Base-by-base conservation (phyloP, 768 basidiomycete genomes). In the Agaricus sinodeliciosus region DNA sequence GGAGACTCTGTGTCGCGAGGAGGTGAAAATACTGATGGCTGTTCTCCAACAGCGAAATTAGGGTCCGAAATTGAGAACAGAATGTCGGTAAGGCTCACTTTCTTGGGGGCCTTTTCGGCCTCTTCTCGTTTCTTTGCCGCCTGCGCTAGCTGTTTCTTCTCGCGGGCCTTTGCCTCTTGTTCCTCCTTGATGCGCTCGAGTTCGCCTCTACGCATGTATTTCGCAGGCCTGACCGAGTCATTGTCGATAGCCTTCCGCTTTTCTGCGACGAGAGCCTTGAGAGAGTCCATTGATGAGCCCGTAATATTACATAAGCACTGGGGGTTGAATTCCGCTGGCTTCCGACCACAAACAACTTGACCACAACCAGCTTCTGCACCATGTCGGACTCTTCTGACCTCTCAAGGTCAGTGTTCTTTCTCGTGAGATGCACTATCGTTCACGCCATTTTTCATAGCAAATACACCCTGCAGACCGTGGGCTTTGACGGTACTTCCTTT, bases 201-300 rank as follows among this genome's bases (percentile, higher is more conserved):
- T n/a, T 98, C 95, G 15, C 89, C 90, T 58, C 87, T 79, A 37
- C 89, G 83, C 81, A 96, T 80, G 67, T 98, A 98, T 71, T 97
- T 96, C 18, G 74, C 79, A 0, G 86, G 80, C 5, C 84, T 72
- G n/a, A 64, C 60, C 39, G 63, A 55, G n/a, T 75, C 77, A 11
- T 78, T 71, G 43, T 77, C 70, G 2, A 89, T 67, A 4, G 81
- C 75, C 65, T 94, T 94, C 59, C 94, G 86, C 69, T 99, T 98
- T 51, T 80, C 69, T 13, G 83, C 85, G 56, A 99, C 86, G 67
- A 94, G 91, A 49, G 89, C 85, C 58, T 90, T 87, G 63, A 99
- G 87, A 9, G 83, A 84, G 67, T 97, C 87, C 94, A 99, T 97
- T 9, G 40, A 66, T 59, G 50, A 62, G 62, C 41, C 40, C 47